These are phyloP conservation scores for Trifolium repens DNA, from an alignment of 306 rosid genomes.

Conservation along the genomic window DNA sequence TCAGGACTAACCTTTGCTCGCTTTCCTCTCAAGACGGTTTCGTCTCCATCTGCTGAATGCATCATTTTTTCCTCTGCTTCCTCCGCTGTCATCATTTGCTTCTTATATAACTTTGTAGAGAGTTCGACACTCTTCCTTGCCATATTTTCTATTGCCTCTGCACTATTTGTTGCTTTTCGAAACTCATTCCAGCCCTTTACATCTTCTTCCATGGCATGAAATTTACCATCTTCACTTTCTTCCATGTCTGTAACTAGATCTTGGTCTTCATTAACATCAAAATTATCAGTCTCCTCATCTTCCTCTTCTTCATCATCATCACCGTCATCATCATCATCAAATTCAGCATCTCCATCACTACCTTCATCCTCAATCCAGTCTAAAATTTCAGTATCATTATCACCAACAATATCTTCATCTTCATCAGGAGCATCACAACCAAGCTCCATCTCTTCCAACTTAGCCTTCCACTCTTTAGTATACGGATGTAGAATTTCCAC, in stretches of 20 bases:
- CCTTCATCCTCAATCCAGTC: conserved; percentile 84
- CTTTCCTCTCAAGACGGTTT: conserved; percentile 72
- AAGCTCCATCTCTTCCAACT: conserved; percentile 88
- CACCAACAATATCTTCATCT: conserved; percentile 42
- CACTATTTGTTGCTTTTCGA: conserved; percentile 56
- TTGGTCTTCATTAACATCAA: conserved; percentile 39
- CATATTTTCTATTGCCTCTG: conserved; percentile 74
- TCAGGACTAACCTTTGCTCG: conserved; percentile 68
- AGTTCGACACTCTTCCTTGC: conserved; percentile 49
- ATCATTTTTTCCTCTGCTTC: conserved; percentile 38
- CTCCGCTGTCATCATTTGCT: conserved; percentile 47
- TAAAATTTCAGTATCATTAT: conserved; percentile 60
- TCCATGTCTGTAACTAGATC: conserved; percentile 56
- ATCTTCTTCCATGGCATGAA: conserved; percentile 42
- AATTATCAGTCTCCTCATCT: conserved; percentile 31
- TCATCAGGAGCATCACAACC: conserved; percentile 97
- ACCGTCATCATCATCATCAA: neutral
- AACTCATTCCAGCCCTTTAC: conserved; percentile 66
- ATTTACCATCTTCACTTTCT: conserved; percentile 48
- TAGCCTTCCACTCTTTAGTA: conserved; percentile 95
- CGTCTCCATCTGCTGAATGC: conserved; percentile 60
- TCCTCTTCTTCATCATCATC: conserved; percentile 36
- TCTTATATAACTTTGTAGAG: conserved; percentile 35
- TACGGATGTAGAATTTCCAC: conserved; percentile 81
- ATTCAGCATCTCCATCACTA: conserved; percentile 27